Base-by-base conservation (phyloP, 148 eudicot genomes). In the Simmondsia chinensis region DNA sequence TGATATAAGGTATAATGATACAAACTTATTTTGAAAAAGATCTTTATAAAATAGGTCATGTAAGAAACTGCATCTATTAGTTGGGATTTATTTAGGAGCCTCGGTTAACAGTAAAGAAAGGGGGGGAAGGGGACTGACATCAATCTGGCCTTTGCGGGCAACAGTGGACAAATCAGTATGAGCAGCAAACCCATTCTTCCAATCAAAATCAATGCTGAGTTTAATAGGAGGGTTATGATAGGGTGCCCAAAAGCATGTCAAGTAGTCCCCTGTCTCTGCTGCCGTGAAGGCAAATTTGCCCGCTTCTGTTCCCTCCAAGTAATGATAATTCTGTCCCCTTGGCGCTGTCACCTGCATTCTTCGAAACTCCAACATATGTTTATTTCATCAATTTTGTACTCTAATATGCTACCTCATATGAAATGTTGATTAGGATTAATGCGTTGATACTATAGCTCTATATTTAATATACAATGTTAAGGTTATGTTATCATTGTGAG, bases 241-340 rank as follows among this genome's bases (percentile, higher is more conserved):
- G 23, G 73, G 56, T 5, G 77, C 71, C 65, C 74, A 71, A 54
- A 82, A 87, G 50, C 87, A 87, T 21, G 69, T 65, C 72, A 60
- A 63, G 30, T 82, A 87, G 60, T 87, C 87, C 9, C 87, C 96
- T 1, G 68, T 56, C 39, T 87, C 84, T 0, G 56, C 47, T 2
- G 87, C 65, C 1, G 80, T 74, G 55, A 79, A 82, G 3, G 84
- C 83, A 65, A 75, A 87, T 0, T 37, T 65, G 27, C 87, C 96
- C 2, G 54, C 40, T 7, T 59, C 76, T 32, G 71, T 79, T 36
- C 33, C 42, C 5, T 79, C 87, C 4, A 61, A 64, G 16, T 66
- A 51, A 36, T 87, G 87, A 38, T 76, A 64, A 37, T 48, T 64
- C 61, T 71, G 61, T 17, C 89, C 89, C 9, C 57, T 22, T 4